Conservation (phyloP, 73 alveolate species). For the Paramecium caudatum region DNA sequence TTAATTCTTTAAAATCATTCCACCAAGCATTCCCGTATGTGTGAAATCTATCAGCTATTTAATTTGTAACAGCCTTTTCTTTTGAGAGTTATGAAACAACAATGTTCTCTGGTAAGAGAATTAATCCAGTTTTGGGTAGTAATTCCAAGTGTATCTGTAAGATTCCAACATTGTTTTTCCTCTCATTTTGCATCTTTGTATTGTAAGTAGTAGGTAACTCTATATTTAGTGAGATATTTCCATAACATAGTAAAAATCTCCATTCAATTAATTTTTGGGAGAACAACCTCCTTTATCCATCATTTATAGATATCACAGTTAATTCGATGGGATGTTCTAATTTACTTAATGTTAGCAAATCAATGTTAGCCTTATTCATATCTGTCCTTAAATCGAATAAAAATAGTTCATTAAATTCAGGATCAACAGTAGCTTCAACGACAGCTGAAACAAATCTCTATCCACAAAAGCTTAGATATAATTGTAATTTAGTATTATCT, state of each 20-base stretch:
- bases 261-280: conserved; percentile 68
- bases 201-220: conserved; percentile 56
- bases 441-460: neutral
- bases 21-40: conserved; percentile 68
- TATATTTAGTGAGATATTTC: conserved; percentile 34
- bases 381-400: conserved; percentile 61
- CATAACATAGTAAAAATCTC: conserved; percentile 64
- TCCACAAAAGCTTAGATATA: conserved; percentile 65
- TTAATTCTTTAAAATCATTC: conserved; percentile 63
- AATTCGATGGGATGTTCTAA: conserved; percentile 60
- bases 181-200: conserved; percentile 49
- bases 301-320: conserved; percentile 1
- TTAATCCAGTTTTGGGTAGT: conserved; percentile 61
- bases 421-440: conserved; percentile 45
- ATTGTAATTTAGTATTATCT: neutral
- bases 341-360: conserved; percentile 51
- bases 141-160: conserved; percentile 56
- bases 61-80: conserved; percentile 36
- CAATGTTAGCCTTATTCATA: neutral
- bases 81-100: conserved; percentile 1
- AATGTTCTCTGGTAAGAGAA: conserved; percentile 8
- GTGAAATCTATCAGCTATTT: conserved; percentile 63
- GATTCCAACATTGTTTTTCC: conserved; percentile 24
- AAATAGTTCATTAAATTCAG: conserved; percentile 63
- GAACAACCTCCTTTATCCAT: neutral